Evolutionary conservation across 2,329 filamentous ascomycete genomes (phyloP).

Genomic region (Pseudogymnoascus sp.): DNA sequence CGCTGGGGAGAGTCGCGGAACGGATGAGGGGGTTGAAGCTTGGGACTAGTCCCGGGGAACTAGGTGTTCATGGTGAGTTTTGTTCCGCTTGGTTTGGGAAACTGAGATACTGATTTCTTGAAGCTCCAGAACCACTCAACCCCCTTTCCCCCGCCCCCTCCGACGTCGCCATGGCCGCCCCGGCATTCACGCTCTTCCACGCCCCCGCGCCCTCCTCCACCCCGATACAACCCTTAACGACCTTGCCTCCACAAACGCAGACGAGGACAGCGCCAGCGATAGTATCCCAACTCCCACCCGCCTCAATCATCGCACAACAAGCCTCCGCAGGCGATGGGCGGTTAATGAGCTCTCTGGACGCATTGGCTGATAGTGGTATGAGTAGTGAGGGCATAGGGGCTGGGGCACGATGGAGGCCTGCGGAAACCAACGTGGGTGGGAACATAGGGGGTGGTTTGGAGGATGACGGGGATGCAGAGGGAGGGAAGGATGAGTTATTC

Average conservation of each 20-base stretch:
- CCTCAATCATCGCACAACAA: constrained; percentile 21
- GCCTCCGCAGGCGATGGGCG: constrained; percentile 17
- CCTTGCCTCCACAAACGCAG: not conserved
- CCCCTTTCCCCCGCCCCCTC: constrained; percentile 12
- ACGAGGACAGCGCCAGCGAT: not conserved
- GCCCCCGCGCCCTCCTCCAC: not conserved
- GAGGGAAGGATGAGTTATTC: constrained; percentile 74
- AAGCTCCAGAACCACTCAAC: not conserved
- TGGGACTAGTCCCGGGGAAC: constrained; percentile 60
- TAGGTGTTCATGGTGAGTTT: constrained; percentile 45
- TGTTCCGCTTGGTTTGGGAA: too few species aligned
- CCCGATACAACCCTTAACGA: not conserved
- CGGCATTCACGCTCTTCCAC: constrained; percentile 19
- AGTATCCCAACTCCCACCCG: constrained; percentile 22
- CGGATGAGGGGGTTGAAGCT: constrained; percentile 70
- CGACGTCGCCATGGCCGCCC: constrained; percentile 16
- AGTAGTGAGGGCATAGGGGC: constrained; percentile 17
- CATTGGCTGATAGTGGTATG: constrained; percentile 27
- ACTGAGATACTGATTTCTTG: too few species aligned
- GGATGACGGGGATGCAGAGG: constrained; percentile 34
- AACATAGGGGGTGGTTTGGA: not conserved
- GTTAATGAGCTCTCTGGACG: constrained; percentile 28
- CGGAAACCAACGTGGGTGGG: not conserved
- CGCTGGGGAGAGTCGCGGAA: constrained; percentile 61
- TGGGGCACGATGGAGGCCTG: not conserved